These are phyloP conservation scores for Triticum aestivum DNA, from an alignment of 176 grass and related monocot species.

Conservation along the genomic window IWGSC_CS_RefSeq_v2.1 NC_057799.1:593287420-593287919, in stretches of 20 bases:
- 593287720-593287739: neutral
- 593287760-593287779: constrained; percentile 12
- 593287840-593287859: neutral
- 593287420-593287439: too few relatives aligned
- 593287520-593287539: neutral
- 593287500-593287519: neutral
- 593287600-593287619: neutral
- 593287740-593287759: too few relatives aligned
- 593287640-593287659: neutral
- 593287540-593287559: too few relatives aligned
- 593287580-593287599: too few relatives aligned
- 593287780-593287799: neutral
- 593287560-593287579: too few relatives aligned
- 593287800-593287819: neutral
- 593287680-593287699: constrained; percentile 3
- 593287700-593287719: constrained; percentile 8
- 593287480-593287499: constrained; percentile 29
- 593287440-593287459: neutral
- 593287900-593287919: neutral
- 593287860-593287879: neutral
- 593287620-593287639: neutral
- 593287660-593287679: neutral
- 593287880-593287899: too few relatives aligned
- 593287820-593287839: constrained; percentile 22
- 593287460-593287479: neutral